Percentiles rank a stretch among this genome's conserved stretches.
These are phyloP conservation scores for Violaceomyces palustris DNA, from an alignment of 1,284 basidiomycete genomes.

Conservation along the genomic window DNA sequence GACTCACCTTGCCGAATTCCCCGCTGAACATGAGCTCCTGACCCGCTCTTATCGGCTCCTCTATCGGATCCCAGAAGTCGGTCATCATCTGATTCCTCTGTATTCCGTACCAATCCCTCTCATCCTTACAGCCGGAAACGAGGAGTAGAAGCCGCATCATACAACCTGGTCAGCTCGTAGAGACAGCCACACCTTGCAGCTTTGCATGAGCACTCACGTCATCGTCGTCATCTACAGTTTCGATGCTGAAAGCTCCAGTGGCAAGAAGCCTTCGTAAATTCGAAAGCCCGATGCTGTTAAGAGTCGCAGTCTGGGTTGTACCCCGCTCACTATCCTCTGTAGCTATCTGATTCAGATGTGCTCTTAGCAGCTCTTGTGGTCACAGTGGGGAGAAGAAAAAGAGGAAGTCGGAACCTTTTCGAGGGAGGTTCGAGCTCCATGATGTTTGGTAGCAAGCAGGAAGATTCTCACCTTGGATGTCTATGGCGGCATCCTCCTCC, in stretches of 20 bases:
- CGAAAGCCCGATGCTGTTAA: slow-evolving; percentile 29
- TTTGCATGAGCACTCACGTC: slow-evolving; percentile 29
- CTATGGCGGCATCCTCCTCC: slow-evolving; percentile 2
- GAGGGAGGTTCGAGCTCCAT: not conserved
- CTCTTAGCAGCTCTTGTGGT: slow-evolving; percentile 26
- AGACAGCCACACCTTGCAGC: slow-evolving; percentile 3
- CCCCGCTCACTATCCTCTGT: slow-evolving; percentile 3
- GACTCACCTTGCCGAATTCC: slow-evolving; percentile 72
- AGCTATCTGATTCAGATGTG: slow-evolving; percentile 7
- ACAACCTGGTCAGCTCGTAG: not conserved
- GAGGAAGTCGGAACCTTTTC: not conserved
- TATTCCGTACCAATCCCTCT: slow-evolving; percentile 26
- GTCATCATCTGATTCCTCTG: slow-evolving; percentile 18
- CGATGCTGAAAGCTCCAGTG: slow-evolving; percentile 10
- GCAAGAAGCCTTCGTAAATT: slow-evolving; percentile 30
- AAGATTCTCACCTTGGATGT: slow-evolving; percentile 20
- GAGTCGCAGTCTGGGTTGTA: slow-evolving; percentile 5
- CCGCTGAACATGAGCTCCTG: slow-evolving; percentile 69
- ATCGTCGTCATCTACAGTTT: slow-evolving; percentile 7
- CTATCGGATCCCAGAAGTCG: slow-evolving; percentile 50
- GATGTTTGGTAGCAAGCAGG: not conserved
- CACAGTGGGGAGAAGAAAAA: not conserved
- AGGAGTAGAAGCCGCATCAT: not conserved
- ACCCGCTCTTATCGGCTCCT: slow-evolving; percentile 68
- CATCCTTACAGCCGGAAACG: slow-evolving; percentile 12